These are phyloP conservation scores for Zalaria obscura DNA, from an alignment of 2,329 filamentous ascomycete genomes.

Conservation along the genomic window DNA sequence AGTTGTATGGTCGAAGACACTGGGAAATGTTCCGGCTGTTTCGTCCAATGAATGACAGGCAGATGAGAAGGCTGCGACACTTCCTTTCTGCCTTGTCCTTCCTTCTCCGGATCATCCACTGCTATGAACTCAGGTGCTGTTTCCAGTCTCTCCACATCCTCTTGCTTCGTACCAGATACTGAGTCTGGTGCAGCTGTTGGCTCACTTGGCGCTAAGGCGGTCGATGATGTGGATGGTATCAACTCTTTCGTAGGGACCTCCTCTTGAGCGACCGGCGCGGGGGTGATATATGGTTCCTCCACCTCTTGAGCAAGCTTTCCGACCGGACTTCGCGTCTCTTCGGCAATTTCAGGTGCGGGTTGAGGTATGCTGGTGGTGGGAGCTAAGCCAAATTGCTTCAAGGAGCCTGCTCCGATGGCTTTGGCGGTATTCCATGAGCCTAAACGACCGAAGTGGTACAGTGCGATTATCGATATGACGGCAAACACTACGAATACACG, in stretches of 20 bases:
- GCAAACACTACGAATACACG: slow-evolving; percentile 45
- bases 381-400: slow-evolving; percentile 1
- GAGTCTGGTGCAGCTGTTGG: neutral
- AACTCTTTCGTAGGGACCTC: neutral
- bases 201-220: neutral
- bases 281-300: neutral
- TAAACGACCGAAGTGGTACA: slow-evolving; percentile 34
- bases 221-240: neutral
- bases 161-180: neutral
- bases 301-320: neutral
- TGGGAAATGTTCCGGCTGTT: slow-evolving; percentile 54
- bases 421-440: slow-evolving; percentile 4
- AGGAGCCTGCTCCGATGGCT: slow-evolving; percentile 5
- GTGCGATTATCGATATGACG: slow-evolving; percentile 37
- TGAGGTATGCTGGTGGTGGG: neutral
- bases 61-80: slow-evolving; percentile 8
- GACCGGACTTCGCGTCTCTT: neutral
- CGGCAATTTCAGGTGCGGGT: neutral
- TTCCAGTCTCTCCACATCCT: neutral
- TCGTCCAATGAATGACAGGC: slow-evolving; percentile 49
- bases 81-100: slow-evolving; percentile 17
- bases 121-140: slow-evolving; percentile 1
- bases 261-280: neutral
- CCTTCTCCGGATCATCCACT: neutral
- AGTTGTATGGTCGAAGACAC: slow-evolving; percentile 61